Evolutionary conservation across 2,329 filamentous ascomycete genomes (phyloP), one percentile per base, ranked within the genome.

Genomic region (Fusarium anguioides): DNA sequence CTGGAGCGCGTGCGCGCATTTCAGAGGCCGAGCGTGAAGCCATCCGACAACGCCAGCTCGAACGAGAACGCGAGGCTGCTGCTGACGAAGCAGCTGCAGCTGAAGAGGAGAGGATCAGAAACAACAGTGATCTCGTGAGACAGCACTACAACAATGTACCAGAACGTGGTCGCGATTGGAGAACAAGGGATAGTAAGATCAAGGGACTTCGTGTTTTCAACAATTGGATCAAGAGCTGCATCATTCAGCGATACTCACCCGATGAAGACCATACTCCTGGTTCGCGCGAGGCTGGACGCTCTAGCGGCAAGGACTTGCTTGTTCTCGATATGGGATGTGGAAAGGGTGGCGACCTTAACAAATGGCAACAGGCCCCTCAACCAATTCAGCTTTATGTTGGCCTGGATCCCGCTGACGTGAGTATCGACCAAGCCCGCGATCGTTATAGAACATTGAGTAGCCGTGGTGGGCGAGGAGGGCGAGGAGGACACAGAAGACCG

Each of bases 191-290:
- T 74, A 97, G 92, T 78, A 91, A 92, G 74, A 99, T 99, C 82
- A 97, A 96, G 81, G 96, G 96, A 1, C 82, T 99, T 51, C 89
- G 96, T 51, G 93, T 91, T 70, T 96, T 97, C 83, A 99, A 99
- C 82, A 99, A 99, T 79, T 99, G 96, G 96, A 87, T 99, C 80
- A 99, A 99, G 84, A 97, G 93, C 75, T 95, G 92, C 47, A 88
- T 98, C 71, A 98, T 99, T 70, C 94, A 98, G 76, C 97, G 97
- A 77, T 98, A 97, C 80, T 93, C 93, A 6, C 91, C 92, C 0
- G 89, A 90, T 67, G 91, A 95, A 77, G 89, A 92, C 62, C 89
- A 90, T 69, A 82, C 86, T 1, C 87, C 89, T 4, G 86, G 86
- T 36, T 87, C 85, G 41, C 82, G 84, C 64, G 84, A 87, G 73